A percentile compares a stretch with the other conserved stretches of the same genome.
phyloP scores from a whole-genome alignment of 139 green algal genomes.

The Ulvella scutata region DNA sequence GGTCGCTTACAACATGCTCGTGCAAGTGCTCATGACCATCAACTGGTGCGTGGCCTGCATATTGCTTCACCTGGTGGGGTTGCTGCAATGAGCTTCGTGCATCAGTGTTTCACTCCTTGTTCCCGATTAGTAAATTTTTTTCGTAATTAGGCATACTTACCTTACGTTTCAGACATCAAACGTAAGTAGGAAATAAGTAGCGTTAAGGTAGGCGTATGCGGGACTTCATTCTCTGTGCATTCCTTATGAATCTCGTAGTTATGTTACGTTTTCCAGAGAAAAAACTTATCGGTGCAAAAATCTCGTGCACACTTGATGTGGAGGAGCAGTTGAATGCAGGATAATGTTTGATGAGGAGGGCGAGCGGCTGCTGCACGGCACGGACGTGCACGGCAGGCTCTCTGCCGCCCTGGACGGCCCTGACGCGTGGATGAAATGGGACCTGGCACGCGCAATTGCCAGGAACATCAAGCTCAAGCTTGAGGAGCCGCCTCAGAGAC shows the following conservation, averaged over 20 bases:
- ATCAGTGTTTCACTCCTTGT: too few species aligned
- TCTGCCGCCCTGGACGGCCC: background rate
- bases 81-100: too few species aligned
- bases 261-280: too few species aligned
- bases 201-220: too few species aligned
- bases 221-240: too few species aligned
- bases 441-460: background rate
- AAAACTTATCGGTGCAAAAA: too few species aligned
- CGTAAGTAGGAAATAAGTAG: too few species aligned
- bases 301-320: too few species aligned
- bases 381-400: background rate
- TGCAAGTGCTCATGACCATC: background rate
- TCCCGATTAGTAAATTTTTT: too few species aligned
- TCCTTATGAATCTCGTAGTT: too few species aligned
- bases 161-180: too few species aligned
- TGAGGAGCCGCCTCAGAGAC: background rate
- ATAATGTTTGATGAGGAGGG: background rate
- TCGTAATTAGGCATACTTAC: too few species aligned
- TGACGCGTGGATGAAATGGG: background rate
- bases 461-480: constrained; percentile 4
- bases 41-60: background rate
- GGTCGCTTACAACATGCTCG: constrained; percentile 1
- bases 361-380: background rate
- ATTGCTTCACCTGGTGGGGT: background rate
- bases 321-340: background rate